Base-by-base conservation (phyloP, 768 basidiomycete species). In the Trametes cingulata region DNA sequence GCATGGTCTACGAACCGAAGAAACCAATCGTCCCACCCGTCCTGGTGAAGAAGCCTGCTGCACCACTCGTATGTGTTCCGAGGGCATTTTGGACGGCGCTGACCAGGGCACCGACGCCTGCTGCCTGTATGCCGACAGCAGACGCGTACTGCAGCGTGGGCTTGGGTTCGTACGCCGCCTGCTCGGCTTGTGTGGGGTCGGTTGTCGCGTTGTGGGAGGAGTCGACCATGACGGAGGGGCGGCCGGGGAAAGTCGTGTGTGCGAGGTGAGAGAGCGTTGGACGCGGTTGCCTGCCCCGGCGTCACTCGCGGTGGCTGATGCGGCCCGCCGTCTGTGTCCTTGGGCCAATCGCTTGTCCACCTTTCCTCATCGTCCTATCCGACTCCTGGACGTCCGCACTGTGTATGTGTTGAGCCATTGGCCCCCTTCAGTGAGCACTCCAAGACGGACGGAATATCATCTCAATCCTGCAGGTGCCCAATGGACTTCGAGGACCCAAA, bases 1-100 rank as follows among this genome's bases (percentile, higher is more conserved):
- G 25, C 17, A 22, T 22, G 53, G 13, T 22, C 36, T 25, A 77
- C 87, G 67, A 53, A 97, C 95, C 90, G 69, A 97, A 96, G 73
- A 93, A 85, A 12, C 91, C 94, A 71, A 96, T 93, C 3, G 94
- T 92, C 35, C 90, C 85, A 58, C 94, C 94, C 33, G 88, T 91
- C 64, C 94, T 81, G 52, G 93, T 93, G 66, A 95, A 71, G 73
- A 97, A 85, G 66, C 95, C 95, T 75, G 87, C 80, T 57, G 91
- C 92, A 68, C 92, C 95, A 65, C 81, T 80, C 40, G 84, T 82
- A 75, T 93, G 94, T 64, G 76, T 81, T 43, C 84, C 85, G 60
- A 94, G 77, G 27, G 90, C 90, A 81, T 92, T 95, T 76, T 93
- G 92, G 52, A 84, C 79, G 35, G 84, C 76, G 66, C 88, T 88